These are phyloP conservation scores for Colletotrichum sansevieriae DNA, from an alignment of 2,329 filamentous ascomycete genomes.

Conservation along the genomic window DNA sequence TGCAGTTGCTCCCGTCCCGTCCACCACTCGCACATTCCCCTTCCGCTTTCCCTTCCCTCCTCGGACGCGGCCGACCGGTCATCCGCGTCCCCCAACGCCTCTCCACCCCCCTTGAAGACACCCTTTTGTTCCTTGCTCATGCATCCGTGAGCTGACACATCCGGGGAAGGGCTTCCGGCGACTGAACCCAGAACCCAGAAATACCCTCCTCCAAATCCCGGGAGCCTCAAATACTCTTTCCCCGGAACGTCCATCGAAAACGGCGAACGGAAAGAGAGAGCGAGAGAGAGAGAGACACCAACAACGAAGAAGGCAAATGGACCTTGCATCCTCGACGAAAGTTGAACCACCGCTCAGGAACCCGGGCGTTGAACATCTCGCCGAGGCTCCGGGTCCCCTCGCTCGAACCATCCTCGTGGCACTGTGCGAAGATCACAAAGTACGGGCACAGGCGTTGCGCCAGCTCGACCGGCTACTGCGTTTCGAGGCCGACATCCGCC, in stretches of 20 bases:
- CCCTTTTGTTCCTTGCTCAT: constrained; percentile 27
- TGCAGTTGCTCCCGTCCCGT: constrained; percentile 15
- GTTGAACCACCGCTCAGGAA: constrained; percentile 26
- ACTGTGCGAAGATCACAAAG: constrained; percentile 36
- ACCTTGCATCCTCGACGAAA: constrained; percentile 10
- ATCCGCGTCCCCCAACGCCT: constrained; percentile 17
- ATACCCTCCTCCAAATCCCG: constrained; percentile 22
- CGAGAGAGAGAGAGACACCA: too few relatives aligned
- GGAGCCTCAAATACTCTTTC: constrained; percentile 31
- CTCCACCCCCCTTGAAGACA: constrained; percentile 36
- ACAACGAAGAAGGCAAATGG: constrained; percentile 4
- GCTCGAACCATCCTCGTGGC: constrained; percentile 42
- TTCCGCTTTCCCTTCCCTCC: constrained; percentile 10
- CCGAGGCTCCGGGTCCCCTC: constrained; percentile 32
- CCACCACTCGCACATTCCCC: constrained; percentile 27
- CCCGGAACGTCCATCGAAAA: constrained; percentile 3
- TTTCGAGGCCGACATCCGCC: constrained; percentile 32
- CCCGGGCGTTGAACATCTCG: constrained; percentile 38
- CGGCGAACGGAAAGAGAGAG: background rate
- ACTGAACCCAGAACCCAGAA: constrained; percentile 41
- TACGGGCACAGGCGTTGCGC: constrained; percentile 35
- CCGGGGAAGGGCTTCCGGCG: constrained; percentile 41
- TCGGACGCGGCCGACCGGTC: constrained; percentile 24
- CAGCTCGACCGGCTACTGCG: constrained; percentile 38
- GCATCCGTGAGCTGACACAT: constrained; percentile 41